Base-by-base conservation (phyloP, 805 yeast species). In the Lipomyces sp. region DNA sequence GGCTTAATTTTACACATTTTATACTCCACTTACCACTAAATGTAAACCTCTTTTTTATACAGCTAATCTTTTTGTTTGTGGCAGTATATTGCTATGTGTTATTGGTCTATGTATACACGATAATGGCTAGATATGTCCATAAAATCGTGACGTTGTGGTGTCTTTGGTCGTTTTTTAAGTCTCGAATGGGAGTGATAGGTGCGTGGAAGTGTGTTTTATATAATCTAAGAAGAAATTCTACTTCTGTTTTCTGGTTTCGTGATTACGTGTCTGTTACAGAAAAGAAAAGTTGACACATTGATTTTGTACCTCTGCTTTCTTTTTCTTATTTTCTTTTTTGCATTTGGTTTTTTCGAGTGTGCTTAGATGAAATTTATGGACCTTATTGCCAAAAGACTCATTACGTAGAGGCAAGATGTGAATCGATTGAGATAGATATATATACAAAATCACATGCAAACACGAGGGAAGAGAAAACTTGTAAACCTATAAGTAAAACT, bases 1-100 rank as follows among this genome's bases (percentile, higher is more conserved):
- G 48, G 48, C 48, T 42, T n/a, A 42, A 42, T 42, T 24, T 42
- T n/a, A 42, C 48, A 42, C 48, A 24, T 42, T 24, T 42, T n/a
- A 42, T 5, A 42, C 48, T 42, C 48, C 48, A 42, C 48, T 42
- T 15, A 42, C 29, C 48, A 42, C n/a, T 18, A 42, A 15, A 42
- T 42, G 48, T 42, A 42, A 18, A 42, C 48, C 24, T 24, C 24
- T 18, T 42, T 42, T n/a, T 42, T 7, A 42, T 42, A 42, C 48
- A 42, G n/a, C n/a, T 42, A 2, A 10, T 37, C 8, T 42, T 42
- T 42, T 42, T 42, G 48, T 42, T 42, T 42, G 48, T 15, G 10
- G 18, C 7, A 15, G 48, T 42, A 10, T 42, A 42, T 42, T 18
- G 48, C 48, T 42, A 8, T 42, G 48, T 42, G 48, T 42, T 42